These are phyloP conservation scores for Aspergillus novofumigatus DNA, from an alignment of 2,329 filamentous ascomycete species.

Conservation along the genomic window DNA sequence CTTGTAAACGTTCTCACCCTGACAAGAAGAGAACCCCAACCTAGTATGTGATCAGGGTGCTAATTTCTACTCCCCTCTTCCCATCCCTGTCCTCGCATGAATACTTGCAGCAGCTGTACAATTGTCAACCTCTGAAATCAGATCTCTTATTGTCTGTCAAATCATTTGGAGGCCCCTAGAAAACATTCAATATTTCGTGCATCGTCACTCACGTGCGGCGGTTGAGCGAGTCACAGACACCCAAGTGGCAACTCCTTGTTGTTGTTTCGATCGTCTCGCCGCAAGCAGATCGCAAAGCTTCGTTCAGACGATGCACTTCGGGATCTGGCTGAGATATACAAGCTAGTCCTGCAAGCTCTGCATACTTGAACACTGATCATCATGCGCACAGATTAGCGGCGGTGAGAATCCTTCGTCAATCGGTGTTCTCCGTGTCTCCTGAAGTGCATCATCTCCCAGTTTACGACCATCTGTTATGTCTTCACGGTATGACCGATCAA, in stretches of 20 bases:
- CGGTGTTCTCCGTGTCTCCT: neutral
- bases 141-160: neutral
- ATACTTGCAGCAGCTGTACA: neutral
- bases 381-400: neutral
- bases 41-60: neutral
- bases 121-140: neutral
- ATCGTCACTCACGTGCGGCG: neutral
- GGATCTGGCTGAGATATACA: neutral
- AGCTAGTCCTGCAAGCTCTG: neutral
- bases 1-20: neutral
- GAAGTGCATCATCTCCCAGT: neutral
- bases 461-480: slow-evolving; percentile 24
- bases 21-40: neutral
- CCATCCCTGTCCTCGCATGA: neutral
- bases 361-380: neutral
- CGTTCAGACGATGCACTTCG: neutral
- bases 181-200: neutral
- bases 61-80: neutral
- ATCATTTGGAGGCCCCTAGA: neutral
- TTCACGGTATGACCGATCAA: slow-evolving; percentile 30
- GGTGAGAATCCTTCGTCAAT: neutral
- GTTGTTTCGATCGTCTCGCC: slow-evolving; percentile 9
- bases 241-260: slow-evolving; percentile 9
- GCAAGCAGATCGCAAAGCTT: slow-evolving; percentile 5
- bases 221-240: slow-evolving; percentile 15